Evolutionary conservation across 257 asterid species (phyloP).

Genomic region (Sherardia arvensis): DNA sequence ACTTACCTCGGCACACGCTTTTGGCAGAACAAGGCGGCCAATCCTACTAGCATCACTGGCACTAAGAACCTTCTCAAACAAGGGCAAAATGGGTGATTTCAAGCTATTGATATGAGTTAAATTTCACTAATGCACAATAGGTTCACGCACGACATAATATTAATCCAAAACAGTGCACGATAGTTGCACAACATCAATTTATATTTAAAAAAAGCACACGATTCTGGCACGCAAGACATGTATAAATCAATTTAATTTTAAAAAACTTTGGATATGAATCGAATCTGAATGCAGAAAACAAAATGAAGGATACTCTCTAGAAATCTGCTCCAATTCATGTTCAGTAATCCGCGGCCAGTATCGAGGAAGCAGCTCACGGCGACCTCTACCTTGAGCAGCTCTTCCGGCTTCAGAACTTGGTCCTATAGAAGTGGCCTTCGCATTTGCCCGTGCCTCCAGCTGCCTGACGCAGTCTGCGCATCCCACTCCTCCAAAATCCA

Average conservation of each 20-base stretch:
- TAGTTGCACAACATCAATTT: too few relatives aligned
- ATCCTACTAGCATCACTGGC: constrained; percentile 99
- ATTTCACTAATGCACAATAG: constrained; percentile 18
- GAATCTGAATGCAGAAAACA: background rate
- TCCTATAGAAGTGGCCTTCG: too few relatives aligned
- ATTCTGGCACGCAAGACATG: too few relatives aligned
- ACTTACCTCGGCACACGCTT: constrained; percentile 99
- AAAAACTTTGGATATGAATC: background rate
- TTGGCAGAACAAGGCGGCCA: constrained; percentile 95
- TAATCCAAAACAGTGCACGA: too few relatives aligned
- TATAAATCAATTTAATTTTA: too few relatives aligned
- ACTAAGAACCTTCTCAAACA: constrained; percentile 92
- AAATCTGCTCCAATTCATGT: constrained; percentile 78
- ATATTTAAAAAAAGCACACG: too few relatives aligned
- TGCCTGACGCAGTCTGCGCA: too few relatives aligned
- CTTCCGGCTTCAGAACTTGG: constrained; percentile 43
- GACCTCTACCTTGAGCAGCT: constrained; percentile 87
- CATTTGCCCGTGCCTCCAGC: too few relatives aligned
- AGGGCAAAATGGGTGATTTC: constrained; percentile 67
- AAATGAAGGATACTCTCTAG: constrained; percentile 87
- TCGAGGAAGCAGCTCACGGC: constrained; percentile 88
- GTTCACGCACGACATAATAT: too few relatives aligned
- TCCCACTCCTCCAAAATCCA: too few relatives aligned
- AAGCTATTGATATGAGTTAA: constrained; percentile 51
- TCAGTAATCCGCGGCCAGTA: constrained; percentile 98